Evolutionary conservation across 306 rosid species (phyloP).

Genomic region (Elaeagnus macrophylla): DNA sequence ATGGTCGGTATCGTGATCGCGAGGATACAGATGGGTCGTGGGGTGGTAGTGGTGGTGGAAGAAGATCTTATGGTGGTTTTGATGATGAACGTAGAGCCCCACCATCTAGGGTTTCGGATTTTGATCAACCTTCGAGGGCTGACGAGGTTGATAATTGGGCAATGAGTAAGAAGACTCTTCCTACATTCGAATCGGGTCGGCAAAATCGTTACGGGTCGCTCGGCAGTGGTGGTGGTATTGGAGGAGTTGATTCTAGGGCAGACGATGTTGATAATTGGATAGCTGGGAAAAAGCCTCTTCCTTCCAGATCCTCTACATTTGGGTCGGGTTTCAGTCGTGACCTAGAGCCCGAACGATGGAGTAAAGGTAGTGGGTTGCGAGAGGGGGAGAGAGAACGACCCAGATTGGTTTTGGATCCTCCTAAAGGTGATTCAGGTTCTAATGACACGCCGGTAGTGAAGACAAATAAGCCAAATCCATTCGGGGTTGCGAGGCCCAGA

Average conservation of each 20-base stretch:
- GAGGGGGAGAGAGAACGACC: conserved; percentile 59
- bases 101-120: conserved; percentile 76
- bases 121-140: conserved; percentile 89
- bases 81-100: conserved; percentile 77
- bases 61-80: conserved; percentile 78
- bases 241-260: conserved; percentile 43
- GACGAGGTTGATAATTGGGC: conserved; percentile 96
- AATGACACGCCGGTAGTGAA: conserved; percentile 33
- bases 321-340: conserved; percentile 59
- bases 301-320: conserved; percentile 58
- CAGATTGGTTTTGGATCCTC: conserved; percentile 68
- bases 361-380: conserved; percentile 35
- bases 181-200: conserved; percentile 57
- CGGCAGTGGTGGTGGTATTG: conserved; percentile 26
- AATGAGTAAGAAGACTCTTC: conserved; percentile 45
- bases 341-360: conserved; percentile 70
- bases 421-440: conserved; percentile 30
- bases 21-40: conserved; percentile 65
- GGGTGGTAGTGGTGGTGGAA: conserved; percentile 67
- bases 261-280: conserved; percentile 86
- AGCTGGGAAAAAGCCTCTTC: conserved; percentile 43
- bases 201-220: conserved; percentile 52
- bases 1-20: conserved; percentile 54
- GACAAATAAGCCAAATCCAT: conserved; percentile 64
- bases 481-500: conserved; percentile 86